Conservation (phyloP, 2,329 filamentous ascomycete species). For the Phoma sp. region DNA sequence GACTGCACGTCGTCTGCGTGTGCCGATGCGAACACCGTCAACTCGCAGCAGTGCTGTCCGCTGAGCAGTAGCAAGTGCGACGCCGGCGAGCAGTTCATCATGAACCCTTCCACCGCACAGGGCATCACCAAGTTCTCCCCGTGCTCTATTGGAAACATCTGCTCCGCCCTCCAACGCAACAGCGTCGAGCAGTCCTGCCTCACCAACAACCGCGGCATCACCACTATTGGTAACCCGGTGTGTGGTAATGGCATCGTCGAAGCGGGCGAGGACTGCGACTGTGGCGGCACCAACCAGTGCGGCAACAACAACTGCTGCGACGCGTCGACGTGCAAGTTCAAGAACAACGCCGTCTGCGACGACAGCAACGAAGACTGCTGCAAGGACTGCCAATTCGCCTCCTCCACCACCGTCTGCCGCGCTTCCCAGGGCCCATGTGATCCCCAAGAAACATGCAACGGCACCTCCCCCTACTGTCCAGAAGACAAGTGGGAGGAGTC, state of each 20-base stretch:
- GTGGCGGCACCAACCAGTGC: conserved; percentile 78
- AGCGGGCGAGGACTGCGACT: conserved; percentile 92
- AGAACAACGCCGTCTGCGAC: conserved; percentile 75
- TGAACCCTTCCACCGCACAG: conserved; percentile 87
- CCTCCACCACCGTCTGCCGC: conserved; percentile 78
- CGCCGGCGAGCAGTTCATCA: conserved; percentile 82
- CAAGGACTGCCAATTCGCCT: conserved; percentile 71
- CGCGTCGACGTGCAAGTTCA: conserved; percentile 85
- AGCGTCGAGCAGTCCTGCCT: conserved; percentile 80
- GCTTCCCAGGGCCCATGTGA: conserved; percentile 82
- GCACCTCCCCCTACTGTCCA: conserved; percentile 76
- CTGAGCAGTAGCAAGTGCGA: conserved; percentile 72
- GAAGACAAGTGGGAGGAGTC: conserved; percentile 73
- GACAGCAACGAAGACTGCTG: conserved; percentile 89
- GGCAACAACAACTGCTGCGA: conserved; percentile 83
- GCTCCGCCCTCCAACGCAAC: conserved; percentile 79
- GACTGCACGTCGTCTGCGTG: conserved; percentile 82
- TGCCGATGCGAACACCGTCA: conserved; percentile 64
- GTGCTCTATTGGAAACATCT: conserved; percentile 93
- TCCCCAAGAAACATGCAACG: conserved; percentile 82
- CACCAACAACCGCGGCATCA: conserved; percentile 83
- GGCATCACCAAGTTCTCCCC: conserved; percentile 82
- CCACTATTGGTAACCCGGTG: conserved; percentile 80
- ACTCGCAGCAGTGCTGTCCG: conserved; percentile 79
- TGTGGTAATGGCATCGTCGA: conserved; percentile 99